Conservation (phyloP, 176 grass and related monocot genomes). For the Chloris gayana region DNA sequence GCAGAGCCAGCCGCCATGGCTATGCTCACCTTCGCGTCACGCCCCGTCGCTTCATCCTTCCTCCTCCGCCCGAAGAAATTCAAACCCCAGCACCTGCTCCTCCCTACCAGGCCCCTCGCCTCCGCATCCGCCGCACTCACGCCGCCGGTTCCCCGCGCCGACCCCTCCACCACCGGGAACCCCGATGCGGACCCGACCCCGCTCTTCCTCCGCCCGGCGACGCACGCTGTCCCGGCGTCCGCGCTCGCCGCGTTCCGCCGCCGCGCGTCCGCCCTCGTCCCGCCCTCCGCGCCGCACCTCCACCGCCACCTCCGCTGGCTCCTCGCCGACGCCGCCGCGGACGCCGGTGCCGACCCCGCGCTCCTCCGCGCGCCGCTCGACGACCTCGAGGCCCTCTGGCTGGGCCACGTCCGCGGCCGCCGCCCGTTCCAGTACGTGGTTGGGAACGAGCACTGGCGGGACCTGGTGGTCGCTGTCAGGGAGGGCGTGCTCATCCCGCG, state of each 20-base stretch:
- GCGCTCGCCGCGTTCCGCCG: slow-evolving; percentile 61
- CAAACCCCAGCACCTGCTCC: neutral
- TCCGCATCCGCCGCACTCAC: slow-evolving; percentile 8
- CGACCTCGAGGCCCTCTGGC: slow-evolving; percentile 68
- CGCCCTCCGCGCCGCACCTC: slow-evolving; percentile 54
- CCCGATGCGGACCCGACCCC: slow-evolving; percentile 29
- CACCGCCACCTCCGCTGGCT: slow-evolving; percentile 86
- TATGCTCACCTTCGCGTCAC: slow-evolving; percentile 13
- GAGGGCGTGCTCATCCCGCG: slow-evolving; percentile 91
- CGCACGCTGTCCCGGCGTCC: slow-evolving; percentile 29
- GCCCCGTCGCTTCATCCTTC: slow-evolving; percentile 10
- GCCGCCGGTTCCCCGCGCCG: neutral
- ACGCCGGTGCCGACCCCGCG: neutral
- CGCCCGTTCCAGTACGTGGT: slow-evolving; percentile 93
- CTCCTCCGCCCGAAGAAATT: neutral
- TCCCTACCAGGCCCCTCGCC: slow-evolving; percentile 7
- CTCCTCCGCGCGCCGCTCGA: slow-evolving; percentile 55
- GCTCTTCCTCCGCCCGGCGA: slow-evolving; percentile 78
- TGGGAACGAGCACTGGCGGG: slow-evolving; percentile 93
- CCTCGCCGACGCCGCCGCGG: slow-evolving; percentile 52
- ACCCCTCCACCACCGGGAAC: neutral
- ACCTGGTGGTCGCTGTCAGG: slow-evolving; percentile 63
- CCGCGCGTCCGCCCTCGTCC: slow-evolving; percentile 48
- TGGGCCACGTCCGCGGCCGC: slow-evolving; percentile 42
- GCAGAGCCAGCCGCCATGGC: neutral